Base-by-base conservation (phyloP, 805 yeast genomes). In the Wickerhamomyces canadensis region DNA sequence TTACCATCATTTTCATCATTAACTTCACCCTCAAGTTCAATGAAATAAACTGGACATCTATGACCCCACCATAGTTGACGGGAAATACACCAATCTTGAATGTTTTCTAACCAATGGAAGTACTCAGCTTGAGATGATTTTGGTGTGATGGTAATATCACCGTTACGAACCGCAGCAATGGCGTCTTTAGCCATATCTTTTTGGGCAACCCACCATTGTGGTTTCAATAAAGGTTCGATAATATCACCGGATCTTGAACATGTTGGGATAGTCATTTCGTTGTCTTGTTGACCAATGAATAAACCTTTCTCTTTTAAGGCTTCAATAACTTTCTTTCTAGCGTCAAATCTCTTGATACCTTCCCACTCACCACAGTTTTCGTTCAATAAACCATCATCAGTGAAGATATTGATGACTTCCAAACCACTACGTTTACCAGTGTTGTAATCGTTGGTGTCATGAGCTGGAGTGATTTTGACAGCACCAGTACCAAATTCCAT, bases 401-500 rank as follows among this genome's bases (percentile, higher is more conserved):
- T 91, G 52, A 84, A 69, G 48, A 93, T 88, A 65, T 87, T 89
- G 65, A 93, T 74, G 55, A 87, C 77, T 60, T 87, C 96, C 54
- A 93, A 73, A 56, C 77, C 70, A 63, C 87, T 85, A 69, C 98
- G 88, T 69, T 85, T 89, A 70, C 98, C 98, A 37, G 96, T 87
- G 58, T 71, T 74, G 74, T 86, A 88, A 86, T 93, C 98, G 74
- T 93, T 93, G 55, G 80, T 84, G 67, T 93, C 98, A 65, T 93
- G 98, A 31, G 96, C 97, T 42, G 98, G 98, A 12, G 98, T 93
- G 60, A 93, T 93, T 68, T 93, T 93, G 45, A 93, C 98, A 34
- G 98, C 98, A 81, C 98, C 98, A 45, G 98, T 93, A 74, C 98
- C 98, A 52, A 93, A 93, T 62, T 85, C 95, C 98, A 93, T 93